Base-by-base conservation (phyloP, 2,329 filamentous ascomycete genomes). In the Fusarium napiforme region DNA sequence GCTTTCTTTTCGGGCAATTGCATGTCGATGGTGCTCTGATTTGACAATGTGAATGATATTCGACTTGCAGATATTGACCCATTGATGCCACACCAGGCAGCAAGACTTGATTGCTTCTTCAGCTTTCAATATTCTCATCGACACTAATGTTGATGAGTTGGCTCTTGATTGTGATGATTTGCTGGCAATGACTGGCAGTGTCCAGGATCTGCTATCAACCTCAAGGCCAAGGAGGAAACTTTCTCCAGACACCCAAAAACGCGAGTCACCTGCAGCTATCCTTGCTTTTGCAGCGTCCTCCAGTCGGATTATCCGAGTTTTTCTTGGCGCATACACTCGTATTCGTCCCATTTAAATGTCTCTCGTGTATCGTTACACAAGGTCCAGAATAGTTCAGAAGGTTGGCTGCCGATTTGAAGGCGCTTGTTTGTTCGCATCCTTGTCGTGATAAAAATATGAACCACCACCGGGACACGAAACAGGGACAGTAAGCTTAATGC, bases 301-400 rank as follows among this genome's bases (percentile, higher is more conserved):
- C 62, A 56, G 39, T 74, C 52, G 60, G 47, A 67, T 69, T 49
- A 61, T 66, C 37, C 42, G 60, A 57, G 34, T 26, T 64, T 36
- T 34, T 42, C 56, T 53, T 69, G 42, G 57, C 23, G 43, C 37
- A 59, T 45, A 50, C 28, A 46, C 71, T 78, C 76, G 75, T 78
- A 74, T 77, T 71, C 50, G 53, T 53, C 49, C 56, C 58, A 56
- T 58, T 60, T 43, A 61, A 56, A 40, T 63, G 21, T 42, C 37
- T 62, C 23, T 67, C 36, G 63, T 66, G 59, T 30, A 45, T 46
- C 64, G 69, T 57, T 36, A 46, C 56, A 68, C 70, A 68, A 36
- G 19, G 46, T 26, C 34, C 18, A 42, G 26, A 40, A 42, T 42
- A 47, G 43, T 19, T 43, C 23, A n/a, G n/a, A 69, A 52, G n/a